Base-by-base conservation (phyloP, 2,329 filamentous ascomycete genomes). In the Talaromyces sp. region DNA sequence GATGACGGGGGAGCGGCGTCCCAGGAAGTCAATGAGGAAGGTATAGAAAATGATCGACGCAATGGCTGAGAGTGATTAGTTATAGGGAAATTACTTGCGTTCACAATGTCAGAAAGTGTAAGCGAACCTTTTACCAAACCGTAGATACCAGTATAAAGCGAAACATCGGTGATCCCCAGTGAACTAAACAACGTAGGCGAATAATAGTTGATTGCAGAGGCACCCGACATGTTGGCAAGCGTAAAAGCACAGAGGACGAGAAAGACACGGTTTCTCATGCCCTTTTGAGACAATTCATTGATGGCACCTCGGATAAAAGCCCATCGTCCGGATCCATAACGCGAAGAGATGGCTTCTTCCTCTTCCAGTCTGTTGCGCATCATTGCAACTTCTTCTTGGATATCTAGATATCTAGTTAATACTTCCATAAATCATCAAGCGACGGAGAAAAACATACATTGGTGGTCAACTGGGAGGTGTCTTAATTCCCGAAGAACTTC, bases 311-410 rank as follows among this genome's bases (percentile, higher is more conserved):
- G 65, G 27, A 69, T 61, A n/a, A 67, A 68, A 5, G 66, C 67
- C 62, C 62, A 66, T 27, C 62, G 51, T 4, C 57, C 74, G 67
- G 53, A 67, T 59, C 60, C 67, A 60, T 65, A 66, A 60, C 52
- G 67, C 44, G 42, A 53, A 17, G 63, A 58, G 27, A 66, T 64
- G 1, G 55, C 69, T 82, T 83, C 62, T 77, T 79, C 65, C 84
- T 76, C 66, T 79, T 81, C 61, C 82, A 79, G 25, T 84, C 79
- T 8, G 80, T 78, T 57, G 5, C 39, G 81, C 63, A 93, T 88
- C 64, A 83, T 86, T 61, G 82, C 81, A 30, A 93, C 80, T 73
- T 93, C 90, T 71, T 93, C 89, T 39, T 39, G 36, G 15, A 39
- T n/a, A 39, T 39, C 36, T 39, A 39, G 36, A 39, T 8, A 39